These are phyloP conservation scores for Saprolegnia diclina DNA, from an alignment of 352 stramenopile genomes.

Conservation along the genomic window DNA sequence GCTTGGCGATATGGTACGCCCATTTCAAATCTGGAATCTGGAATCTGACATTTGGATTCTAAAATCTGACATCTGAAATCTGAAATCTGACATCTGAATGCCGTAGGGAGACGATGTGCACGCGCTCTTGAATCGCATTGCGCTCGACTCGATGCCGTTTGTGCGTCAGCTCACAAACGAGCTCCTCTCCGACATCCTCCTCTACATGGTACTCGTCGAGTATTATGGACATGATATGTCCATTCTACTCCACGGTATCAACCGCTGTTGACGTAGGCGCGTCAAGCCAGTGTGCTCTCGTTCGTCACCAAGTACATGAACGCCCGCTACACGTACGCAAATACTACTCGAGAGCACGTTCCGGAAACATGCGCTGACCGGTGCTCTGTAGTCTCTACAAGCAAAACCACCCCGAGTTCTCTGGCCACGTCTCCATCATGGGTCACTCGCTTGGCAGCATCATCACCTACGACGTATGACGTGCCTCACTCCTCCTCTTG, in stretches of 20 bases:
- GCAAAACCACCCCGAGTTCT: slow-evolving; percentile 28
- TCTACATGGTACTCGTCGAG: slow-evolving; percentile 23
- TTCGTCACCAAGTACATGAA: slow-evolving; percentile 22
- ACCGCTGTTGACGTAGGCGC: neutral
- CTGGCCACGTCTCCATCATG: slow-evolving; percentile 76
- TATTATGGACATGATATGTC: too few relatives aligned
- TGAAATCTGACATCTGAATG: too few relatives aligned
- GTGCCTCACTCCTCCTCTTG: neutral
- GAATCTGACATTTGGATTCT: slow-evolving; percentile 12
- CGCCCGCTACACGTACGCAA: neutral
- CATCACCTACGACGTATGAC: slow-evolving; percentile 86
- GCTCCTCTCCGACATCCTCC: slow-evolving; percentile 24
- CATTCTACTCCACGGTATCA: too few relatives aligned
- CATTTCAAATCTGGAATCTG: too few relatives aligned
- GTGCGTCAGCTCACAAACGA: slow-evolving; percentile 90
- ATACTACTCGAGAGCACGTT: neutral
- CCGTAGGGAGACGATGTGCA: slow-evolving; percentile 28
- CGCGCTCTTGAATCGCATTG: slow-evolving; percentile 40
- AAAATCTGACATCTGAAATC: neutral
- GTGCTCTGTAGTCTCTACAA: slow-evolving; percentile 1
- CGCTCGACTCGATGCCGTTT: slow-evolving; percentile 73
- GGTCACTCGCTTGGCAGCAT: slow-evolving; percentile 87
- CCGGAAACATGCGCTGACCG: neutral
- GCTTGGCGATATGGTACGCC: slow-evolving; percentile 18
- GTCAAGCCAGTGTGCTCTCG: slow-evolving; percentile 11